Evolutionary conservation across 176 grass and related monocot genomes (phyloP), one percentile per base, ranked within the genome.

Genomic region (Pontederia crassipes): DNA sequence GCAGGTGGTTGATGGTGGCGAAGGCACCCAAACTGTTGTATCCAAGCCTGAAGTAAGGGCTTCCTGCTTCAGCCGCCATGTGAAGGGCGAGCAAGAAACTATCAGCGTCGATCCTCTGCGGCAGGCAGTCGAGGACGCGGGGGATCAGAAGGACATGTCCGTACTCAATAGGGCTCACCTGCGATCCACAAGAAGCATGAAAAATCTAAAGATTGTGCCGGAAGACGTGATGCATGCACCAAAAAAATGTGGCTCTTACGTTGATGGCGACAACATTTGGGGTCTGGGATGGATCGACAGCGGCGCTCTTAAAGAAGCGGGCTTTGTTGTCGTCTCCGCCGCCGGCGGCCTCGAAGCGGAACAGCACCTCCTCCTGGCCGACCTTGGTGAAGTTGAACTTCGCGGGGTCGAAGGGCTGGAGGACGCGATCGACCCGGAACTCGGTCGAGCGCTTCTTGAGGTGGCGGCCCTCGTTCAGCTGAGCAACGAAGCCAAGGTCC

Each of bases 371-470:
- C 74, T 89, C 86, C 77, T 89, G 86, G 52, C 86, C 81, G 40
- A 89, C 86, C 61, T 89, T 89, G 53, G 86, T 89, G 75, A 89
- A 85, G 81, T 89, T 89, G 71, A 89, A 89, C 78, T 89, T 89
- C 46, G 78, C 71, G 53, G 86, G 59, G 62, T 89, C 86, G 24
- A 89, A 89, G 47, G 86, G 86, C 55, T 89, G 86, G 67, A 89
- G 65, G 46, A 89, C 86, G 35, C 74, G 77, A 69, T 98, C 94
- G 12, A 98, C 88, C 9, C 82, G 72, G 57, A 93, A 93, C 72
- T 98, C 94, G 28, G 94, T 89, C 63, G 94, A 81, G 56, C 94
- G 79, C 67, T 98, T 98, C 82, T 98, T 98, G n/a, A 92, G 82
- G 74, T 98, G 88, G 63, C 94, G 84, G 10, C 93, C 94, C 78